Base-by-base conservation (phyloP, 2,329 filamentous ascomycete species). In the Colletotrichum limetticola region DNA sequence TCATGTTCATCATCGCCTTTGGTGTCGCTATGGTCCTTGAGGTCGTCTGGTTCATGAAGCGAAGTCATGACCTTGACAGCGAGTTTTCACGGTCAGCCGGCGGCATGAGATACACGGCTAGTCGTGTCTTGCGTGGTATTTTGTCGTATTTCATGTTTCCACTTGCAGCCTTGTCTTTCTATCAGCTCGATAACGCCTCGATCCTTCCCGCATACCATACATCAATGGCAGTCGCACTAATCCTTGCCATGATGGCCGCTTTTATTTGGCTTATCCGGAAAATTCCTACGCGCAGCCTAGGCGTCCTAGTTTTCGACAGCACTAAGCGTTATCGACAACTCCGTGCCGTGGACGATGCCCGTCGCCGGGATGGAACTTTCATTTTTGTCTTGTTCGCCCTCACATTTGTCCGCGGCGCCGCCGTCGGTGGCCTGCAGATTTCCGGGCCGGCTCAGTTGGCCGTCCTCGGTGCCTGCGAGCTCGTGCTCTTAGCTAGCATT, bases 61-160 rank as follows among this genome's bases (percentile, higher is more conserved):
- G 65, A 84, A 68, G 77, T 88, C 58, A 86, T 85, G 60, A 82
- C 88, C 63, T 88, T 85, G 9, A 86, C 88, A 53, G 62, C 60
- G 61, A 62, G 49, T 55, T 35, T 19, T 42, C 66, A 4, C 56
- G 28, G 12, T 61, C 63, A 52, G 28, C 57, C 24, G 46, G 57
- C 42, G 59, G 74, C 46, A 37, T 61, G 35, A 42, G 72, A 63
- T 11, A 74, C 9, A 76, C 76, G 0, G 42, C 74, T 1, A 77
- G 90, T 76, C 90, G 89, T 74, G 81, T 90, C 53, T 83, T 95
- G 74, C 89, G 93, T 30, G 88, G 95, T 71, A 87, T 93, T 7
- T 93, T 93, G 84, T 95, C 93, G 80, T 95, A 91, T 82, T 92
- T 95, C 76, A 85, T 95, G 57, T 83, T 95, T 7, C 94, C 94